These are phyloP conservation scores for Oemleria cerasiformis DNA, from an alignment of 306 rosid genomes.

Conservation along the genomic window DNA sequence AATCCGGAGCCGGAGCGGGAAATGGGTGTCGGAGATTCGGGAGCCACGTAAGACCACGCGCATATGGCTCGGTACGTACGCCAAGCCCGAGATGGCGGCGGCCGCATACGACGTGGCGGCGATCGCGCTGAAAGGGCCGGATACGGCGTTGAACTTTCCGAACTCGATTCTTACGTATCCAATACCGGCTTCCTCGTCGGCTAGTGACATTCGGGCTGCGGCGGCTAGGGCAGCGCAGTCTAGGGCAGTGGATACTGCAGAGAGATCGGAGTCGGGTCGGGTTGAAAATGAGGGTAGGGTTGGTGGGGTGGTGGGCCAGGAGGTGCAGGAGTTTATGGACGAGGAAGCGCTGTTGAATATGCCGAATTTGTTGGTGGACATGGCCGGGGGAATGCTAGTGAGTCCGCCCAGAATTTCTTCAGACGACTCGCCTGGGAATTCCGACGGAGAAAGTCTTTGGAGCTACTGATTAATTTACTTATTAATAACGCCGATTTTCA, in stretches of 20 bases:
- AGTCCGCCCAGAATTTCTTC: conserved; percentile 49
- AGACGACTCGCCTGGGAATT: conserved; percentile 34
- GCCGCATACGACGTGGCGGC: conserved; percentile 97
- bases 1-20: conserved; percentile 68
- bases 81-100: conserved; percentile 83
- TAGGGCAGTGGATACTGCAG: conserved; percentile 12
- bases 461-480: conserved; percentile 13
- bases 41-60: conserved; percentile 89
- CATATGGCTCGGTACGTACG: conserved; percentile 91
- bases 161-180: conserved; percentile 44
- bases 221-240: conserved; percentile 74
- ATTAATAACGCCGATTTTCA: neutral
- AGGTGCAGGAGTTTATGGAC: conserved; percentile 34
- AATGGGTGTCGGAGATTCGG: conserved; percentile 95
- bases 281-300: conserved; percentile 1
- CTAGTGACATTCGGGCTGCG: conserved; percentile 65
- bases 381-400: conserved; percentile 58
- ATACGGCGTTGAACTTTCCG: conserved; percentile 71
- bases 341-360: conserved; percentile 44
- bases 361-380: conserved; percentile 48
- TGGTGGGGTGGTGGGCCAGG: neutral
- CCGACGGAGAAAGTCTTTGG: conserved; percentile 42
- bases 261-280: neutral
- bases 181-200: conserved; percentile 62
- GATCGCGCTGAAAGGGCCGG: conserved; percentile 71